These are phyloP conservation scores for Microdochium bolleyi DNA, from an alignment of 2,329 filamentous ascomycete genomes.

Conservation along the genomic window DNA sequence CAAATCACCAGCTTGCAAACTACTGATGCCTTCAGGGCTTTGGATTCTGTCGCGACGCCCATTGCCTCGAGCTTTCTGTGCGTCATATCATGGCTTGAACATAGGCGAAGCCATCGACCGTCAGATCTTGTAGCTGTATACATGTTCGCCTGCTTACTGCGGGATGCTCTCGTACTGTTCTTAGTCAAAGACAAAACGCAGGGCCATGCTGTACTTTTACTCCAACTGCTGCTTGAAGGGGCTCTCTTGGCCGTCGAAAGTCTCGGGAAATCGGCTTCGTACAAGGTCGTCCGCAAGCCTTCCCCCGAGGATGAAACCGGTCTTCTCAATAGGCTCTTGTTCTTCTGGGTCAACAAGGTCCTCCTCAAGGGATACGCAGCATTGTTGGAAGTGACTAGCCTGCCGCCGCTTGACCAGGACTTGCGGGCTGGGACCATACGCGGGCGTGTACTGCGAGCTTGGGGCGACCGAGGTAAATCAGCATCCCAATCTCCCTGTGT, in stretches of 20 bases:
- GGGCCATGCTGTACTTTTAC: neutral
- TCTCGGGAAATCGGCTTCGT: constrained; percentile 7
- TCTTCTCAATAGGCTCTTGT: constrained; percentile 17
- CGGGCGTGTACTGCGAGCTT: constrained; percentile 11
- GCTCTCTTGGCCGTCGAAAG: constrained; percentile 12
- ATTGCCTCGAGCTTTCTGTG: too few relatives aligned
- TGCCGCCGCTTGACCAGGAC: constrained; percentile 15
- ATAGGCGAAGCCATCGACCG: neutral
- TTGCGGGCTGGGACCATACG: constrained; percentile 14
- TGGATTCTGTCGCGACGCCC: too few relatives aligned
- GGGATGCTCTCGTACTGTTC: neutral
- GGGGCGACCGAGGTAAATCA: constrained; percentile 17
- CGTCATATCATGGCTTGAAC: too few relatives aligned
- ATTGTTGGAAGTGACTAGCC: constrained; percentile 10
- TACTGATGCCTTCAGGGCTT: too few relatives aligned
- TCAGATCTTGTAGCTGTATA: neutral
- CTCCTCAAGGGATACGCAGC: constrained; percentile 18
- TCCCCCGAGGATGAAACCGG: constrained; percentile 18
- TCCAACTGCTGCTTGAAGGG: constrained; percentile 12
- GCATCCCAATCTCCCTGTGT: too few relatives aligned
- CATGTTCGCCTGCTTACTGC: neutral
- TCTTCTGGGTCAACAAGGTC: constrained; percentile 23
- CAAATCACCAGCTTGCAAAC: too few relatives aligned
- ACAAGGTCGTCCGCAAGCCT: constrained; percentile 4
- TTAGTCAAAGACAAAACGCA: neutral